Percentiles rank a stretch among this genome's conserved stretches.
Evolutionary conservation across 768 basidiomycete species (phyloP).

Genomic region (Naematelia aurantialba): DNA sequence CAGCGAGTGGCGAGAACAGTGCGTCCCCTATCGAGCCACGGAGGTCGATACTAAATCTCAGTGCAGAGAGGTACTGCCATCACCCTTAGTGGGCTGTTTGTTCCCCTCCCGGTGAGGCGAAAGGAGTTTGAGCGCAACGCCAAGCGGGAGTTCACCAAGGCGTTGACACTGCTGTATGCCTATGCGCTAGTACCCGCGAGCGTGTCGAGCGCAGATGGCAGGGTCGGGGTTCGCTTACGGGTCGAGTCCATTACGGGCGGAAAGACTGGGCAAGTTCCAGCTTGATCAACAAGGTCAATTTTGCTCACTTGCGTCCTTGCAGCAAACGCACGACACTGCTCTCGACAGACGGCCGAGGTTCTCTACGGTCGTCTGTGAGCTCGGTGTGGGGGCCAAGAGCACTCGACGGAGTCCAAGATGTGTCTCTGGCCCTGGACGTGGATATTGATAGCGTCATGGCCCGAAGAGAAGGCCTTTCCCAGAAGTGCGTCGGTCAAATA

Average conservation of each 20-base stretch:
- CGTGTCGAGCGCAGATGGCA: constrained; percentile 33
- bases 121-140: constrained; percentile 85
- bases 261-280: constrained; percentile 66
- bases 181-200: constrained; percentile 77
- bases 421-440: constrained; percentile 68
- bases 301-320: not conserved
- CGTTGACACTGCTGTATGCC: constrained; percentile 71
- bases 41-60: not conserved
- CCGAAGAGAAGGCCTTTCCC: constrained; percentile 52
- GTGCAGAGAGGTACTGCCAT: constrained; percentile 81
- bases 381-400: constrained; percentile 82
- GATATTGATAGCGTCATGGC: constrained; percentile 61
- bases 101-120: constrained; percentile 77
- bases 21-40: constrained; percentile 15
- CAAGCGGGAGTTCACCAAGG: constrained; percentile 85
- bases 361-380: constrained; percentile 62
- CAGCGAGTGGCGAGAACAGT: constrained; percentile 76
- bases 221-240: constrained; percentile 63
- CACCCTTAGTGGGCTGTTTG: constrained; percentile 66
- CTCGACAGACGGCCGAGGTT: constrained; percentile 65
- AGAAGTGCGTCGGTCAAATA: constrained; percentile 33
- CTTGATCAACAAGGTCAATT: not conserved
- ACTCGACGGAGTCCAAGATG: constrained; percentile 68
- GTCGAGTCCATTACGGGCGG: constrained; percentile 60
- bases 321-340: constrained; percentile 60